These are phyloP conservation scores for Stephania cephalantha DNA, from an alignment of 164 flowering plant genomes.

Conservation along the genomic window DNA sequence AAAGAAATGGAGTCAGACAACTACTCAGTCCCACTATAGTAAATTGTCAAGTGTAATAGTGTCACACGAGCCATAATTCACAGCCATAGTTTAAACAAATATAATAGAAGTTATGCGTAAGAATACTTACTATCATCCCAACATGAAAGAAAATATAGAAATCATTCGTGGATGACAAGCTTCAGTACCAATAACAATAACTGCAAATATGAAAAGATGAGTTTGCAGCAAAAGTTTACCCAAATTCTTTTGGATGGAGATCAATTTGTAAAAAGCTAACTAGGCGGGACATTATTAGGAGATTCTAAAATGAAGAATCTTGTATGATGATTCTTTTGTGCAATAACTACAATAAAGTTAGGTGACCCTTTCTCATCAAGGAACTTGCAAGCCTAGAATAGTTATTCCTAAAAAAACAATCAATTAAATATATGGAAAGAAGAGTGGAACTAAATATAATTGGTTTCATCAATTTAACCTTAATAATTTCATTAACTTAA, in stretches of 20 bases:
- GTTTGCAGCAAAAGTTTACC: not conserved
- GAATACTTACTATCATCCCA: slow-evolving; percentile 80
- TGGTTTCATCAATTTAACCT: slow-evolving; percentile 32
- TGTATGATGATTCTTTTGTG: slow-evolving; percentile 89
- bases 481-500: slow-evolving; percentile 71
- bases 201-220: slow-evolving; percentile 26
- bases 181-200: slow-evolving; percentile 69
- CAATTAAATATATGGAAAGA: not conserved
- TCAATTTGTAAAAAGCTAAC: slow-evolving; percentile 21
- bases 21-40: no score
- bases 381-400: slow-evolving; percentile 68
- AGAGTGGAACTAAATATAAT: not conserved
- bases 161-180: slow-evolving; percentile 76
- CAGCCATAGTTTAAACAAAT: no score
- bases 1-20: no score
- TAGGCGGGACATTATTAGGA: slow-evolving; percentile 91
- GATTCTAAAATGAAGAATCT: slow-evolving; percentile 58
- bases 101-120: no score
- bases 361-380: slow-evolving; percentile 70
- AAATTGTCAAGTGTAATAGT: no score
- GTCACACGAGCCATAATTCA: no score
- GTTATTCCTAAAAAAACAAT: not conserved
- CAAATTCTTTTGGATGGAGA: not conserved
- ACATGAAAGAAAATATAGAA: slow-evolving; percentile 93
- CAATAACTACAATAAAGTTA: slow-evolving; percentile 62